Base-by-base conservation (phyloP, 768 basidiomycete species). In the Suillus americanus region DNA sequence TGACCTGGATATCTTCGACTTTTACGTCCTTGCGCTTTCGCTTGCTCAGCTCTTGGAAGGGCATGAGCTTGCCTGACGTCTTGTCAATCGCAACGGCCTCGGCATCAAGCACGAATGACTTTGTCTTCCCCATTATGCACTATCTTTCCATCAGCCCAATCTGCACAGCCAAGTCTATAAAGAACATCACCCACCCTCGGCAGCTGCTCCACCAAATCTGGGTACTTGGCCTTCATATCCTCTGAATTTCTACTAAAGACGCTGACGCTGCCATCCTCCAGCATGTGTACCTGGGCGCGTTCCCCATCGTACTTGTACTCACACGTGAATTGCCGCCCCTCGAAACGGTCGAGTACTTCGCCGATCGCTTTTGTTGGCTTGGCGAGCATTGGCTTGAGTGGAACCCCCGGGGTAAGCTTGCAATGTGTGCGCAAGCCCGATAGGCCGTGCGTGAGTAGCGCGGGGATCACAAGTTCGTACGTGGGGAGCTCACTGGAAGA, bases 281-380 rank as follows among this genome's bases (percentile, higher is more conserved):
- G 79, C 72, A 83, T 87, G 77, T 99, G 97, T 3, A 97, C 91
- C 80, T 98, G 96, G 18, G 97, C 97, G 55, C 97, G 89, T 75
- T 99, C 97, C 8, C 97, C 97, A 68, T 99, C 97, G 69, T 99
- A 99, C 77, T 99, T 99, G 79, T 99, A 99, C 80, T 99, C 97
- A 78, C 96, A 99, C 10, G 97, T 98, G 74, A 99, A 99, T 62
- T 84, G 86, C 77, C 95, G 96, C 72, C 88, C 89, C 77, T 99
- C 97, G 72, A 99, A 99, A 64, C 95, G 83, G 78, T 99, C 97
- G 25, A 99, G 84, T 23, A 99, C 97, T 78, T 99, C 97, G 16
- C 94, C 90, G 68, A 99, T 99, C 3, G 97, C 97, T 77, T 99
- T 99, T 0, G 97, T 99, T 10, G 97, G 97, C 77, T 99, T 99